These are phyloP conservation scores for Paraconiothyrium brasiliense DNA, from an alignment of 2,329 filamentous ascomycete species.

Conservation along the genomic window DNA sequence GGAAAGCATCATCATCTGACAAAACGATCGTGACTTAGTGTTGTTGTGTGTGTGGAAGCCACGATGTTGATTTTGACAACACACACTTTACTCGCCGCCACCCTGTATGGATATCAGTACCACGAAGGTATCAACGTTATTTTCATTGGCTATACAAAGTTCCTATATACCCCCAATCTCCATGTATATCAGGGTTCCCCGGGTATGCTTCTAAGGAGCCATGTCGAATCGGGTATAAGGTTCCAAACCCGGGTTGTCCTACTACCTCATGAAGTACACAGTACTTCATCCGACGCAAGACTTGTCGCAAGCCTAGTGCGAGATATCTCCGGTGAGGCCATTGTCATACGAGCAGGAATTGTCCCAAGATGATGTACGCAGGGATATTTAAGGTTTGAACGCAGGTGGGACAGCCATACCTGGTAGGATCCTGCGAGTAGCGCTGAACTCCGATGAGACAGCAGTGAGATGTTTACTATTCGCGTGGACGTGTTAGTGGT, in stretches of 20 bases:
- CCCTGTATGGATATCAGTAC: too few species aligned
- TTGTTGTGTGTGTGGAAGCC: too few species aligned
- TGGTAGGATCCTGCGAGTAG: neutral
- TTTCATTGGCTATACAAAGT: too few species aligned
- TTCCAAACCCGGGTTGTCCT: too few species aligned
- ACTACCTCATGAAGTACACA: too few species aligned
- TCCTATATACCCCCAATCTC: too few species aligned
- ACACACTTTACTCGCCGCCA: too few species aligned
- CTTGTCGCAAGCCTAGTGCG: neutral
- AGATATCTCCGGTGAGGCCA: slow-evolving; percentile 1
- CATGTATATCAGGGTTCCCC: neutral
- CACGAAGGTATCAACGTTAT: too few species aligned
- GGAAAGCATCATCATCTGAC: neutral
- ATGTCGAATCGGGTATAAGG: neutral
- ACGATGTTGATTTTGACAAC: too few species aligned
- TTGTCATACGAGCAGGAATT: neutral
- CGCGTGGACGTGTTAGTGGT: neutral
- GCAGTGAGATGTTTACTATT: neutral
- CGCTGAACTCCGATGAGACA: neutral
- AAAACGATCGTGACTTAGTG: neutral
- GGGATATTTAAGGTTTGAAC: neutral
- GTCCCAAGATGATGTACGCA: neutral
- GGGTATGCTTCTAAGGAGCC: neutral
- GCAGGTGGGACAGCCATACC: neutral
- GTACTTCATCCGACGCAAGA: neutral